phyloP scores from a whole-genome alignment of 2,329 filamentous ascomycete genomes.

The Nigrospora sphaerica region DNA sequence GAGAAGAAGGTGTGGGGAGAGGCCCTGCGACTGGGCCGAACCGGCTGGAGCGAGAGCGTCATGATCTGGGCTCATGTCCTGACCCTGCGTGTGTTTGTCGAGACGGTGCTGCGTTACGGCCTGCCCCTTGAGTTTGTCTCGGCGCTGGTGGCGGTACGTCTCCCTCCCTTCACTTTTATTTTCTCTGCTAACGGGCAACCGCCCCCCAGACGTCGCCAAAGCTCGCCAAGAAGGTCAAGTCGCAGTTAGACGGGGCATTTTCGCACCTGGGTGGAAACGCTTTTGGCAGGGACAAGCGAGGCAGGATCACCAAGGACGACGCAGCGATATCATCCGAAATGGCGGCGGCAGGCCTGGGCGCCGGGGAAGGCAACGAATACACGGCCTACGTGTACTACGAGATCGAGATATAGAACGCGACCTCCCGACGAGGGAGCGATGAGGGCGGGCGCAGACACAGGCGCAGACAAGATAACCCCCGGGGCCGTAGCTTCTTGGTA shows the following conservation, averaged over 20 bases:
- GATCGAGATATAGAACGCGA: slow-evolving; percentile 57
- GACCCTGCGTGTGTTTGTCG: slow-evolving; percentile 87
- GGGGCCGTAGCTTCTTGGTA: too few species aligned
- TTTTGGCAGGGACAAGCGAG: slow-evolving; percentile 88
- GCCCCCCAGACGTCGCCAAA: slow-evolving; percentile 69
- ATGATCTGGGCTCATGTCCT: slow-evolving; percentile 96
- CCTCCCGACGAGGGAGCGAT: too few species aligned
- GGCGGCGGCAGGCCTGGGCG: slow-evolving; percentile 63
- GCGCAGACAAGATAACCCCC: too few species aligned
- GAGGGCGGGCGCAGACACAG: too few species aligned
- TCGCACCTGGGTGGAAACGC: slow-evolving; percentile 93
- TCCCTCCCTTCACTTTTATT: not conserved
- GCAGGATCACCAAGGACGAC: slow-evolving; percentile 86
- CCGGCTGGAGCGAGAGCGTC: slow-evolving; percentile 92
- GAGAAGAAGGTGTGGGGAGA: slow-evolving; percentile 87
- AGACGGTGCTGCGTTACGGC: slow-evolving; percentile 95
- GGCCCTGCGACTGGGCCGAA: slow-evolving; percentile 76
- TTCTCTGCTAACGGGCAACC: not conserved
- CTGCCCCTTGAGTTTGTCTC: slow-evolving; percentile 85
- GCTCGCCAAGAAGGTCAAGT: slow-evolving; percentile 68
- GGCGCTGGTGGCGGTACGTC: slow-evolving; percentile 71
- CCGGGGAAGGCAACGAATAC: slow-evolving; percentile 70
- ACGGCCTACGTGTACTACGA: slow-evolving; percentile 97
- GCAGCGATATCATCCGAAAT: slow-evolving; percentile 72
- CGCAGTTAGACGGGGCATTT: slow-evolving; percentile 75